Evolutionary conservation across 768 basidiomycete species (phyloP), one percentile per base, ranked within the genome.

Genomic region (Auricularia sp.): DNA sequence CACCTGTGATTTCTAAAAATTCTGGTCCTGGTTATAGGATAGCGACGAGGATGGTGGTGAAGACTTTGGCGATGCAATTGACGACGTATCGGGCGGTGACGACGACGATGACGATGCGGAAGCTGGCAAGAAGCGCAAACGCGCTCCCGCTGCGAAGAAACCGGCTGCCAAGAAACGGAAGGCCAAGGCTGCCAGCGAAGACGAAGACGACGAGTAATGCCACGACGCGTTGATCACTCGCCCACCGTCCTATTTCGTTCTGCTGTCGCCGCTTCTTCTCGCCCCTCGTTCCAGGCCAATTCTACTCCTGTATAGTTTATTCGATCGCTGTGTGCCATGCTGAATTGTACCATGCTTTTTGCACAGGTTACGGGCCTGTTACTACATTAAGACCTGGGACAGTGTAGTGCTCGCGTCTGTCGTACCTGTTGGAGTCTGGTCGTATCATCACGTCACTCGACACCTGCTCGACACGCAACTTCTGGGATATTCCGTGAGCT

Each of bases 81-180:
- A 71, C 65, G 80, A 74, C 1, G 74, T 78, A 33, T 73, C 74
- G 43, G 79, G 69, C 6, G 80, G 76, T 16, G 78, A 71, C n/a
- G 81, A 79, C 11, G 82, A 80, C 4, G 80, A 69, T 8, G 72
- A 80, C 1, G 81, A 77, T 8, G 72, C 72, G 68, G 73, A 72
- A 21, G 64, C 64, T 10, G 71, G 71, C 70, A 88, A 85, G 78
- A 91, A 91, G 76, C 85, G 87, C 76, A 88, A 90, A 42, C 39
- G 39, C 12, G 75, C 80, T 3, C 72, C 72, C 23, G 72, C 79
- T 78, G 39, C 61, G 21, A 66, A 64, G 61, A 47, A 67, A 62
- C 67, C 59, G 35, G 36, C 12, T 43, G 62, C 56, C 3, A 67
- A 64, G 64, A 67, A 64, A 61, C 53, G 43, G 34, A 64, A 64